Evolutionary conservation across 306 rosid species (phyloP).

Genomic region (Rubus idaeus): DNA sequence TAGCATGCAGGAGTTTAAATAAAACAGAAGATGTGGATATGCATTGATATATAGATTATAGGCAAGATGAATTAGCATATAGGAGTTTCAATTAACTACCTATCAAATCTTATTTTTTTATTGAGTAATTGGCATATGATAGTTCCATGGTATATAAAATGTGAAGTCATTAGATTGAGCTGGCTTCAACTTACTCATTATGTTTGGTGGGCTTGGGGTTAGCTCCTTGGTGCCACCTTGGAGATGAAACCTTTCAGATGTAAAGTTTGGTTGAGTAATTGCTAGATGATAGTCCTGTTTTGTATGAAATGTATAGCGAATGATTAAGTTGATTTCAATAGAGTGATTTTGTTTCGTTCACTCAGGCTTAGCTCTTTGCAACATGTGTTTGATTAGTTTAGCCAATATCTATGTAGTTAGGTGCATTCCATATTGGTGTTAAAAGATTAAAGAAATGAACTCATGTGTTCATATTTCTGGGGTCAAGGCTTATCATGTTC

Average conservation of each 20-base stretch:
- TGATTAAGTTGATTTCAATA: neutral
- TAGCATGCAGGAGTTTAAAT: neutral
- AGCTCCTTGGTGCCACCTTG: neutral
- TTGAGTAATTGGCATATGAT: neutral
- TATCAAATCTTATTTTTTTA: neutral
- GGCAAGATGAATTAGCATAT: neutral
- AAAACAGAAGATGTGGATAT: slow-evolving; percentile 6
- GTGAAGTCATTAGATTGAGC: neutral
- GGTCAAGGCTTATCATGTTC: slow-evolving; percentile 60
- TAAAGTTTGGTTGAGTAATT: neutral
- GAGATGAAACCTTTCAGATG: slow-evolving; percentile 8
- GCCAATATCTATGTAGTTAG: neutral
- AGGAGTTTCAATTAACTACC: neutral
- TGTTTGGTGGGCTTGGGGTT: neutral
- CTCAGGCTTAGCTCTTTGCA: slow-evolving; percentile 17
- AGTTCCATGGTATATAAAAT: neutral
- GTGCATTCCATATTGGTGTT: neutral
- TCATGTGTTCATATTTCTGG: slow-evolving; percentile 7
- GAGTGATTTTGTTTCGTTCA: neutral
- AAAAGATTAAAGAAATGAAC: neutral
- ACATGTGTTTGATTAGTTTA: slow-evolving; percentile 13
- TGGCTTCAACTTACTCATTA: neutral
- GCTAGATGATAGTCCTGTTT: neutral
- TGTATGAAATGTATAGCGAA: neutral
- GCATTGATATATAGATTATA: neutral